Percentiles rank a stretch among this genome's conserved stretches.
Evolutionary conservation across 495 filamentous ascomycete species (phyloP).

Genomic region (Evernia prunastri): DNA sequence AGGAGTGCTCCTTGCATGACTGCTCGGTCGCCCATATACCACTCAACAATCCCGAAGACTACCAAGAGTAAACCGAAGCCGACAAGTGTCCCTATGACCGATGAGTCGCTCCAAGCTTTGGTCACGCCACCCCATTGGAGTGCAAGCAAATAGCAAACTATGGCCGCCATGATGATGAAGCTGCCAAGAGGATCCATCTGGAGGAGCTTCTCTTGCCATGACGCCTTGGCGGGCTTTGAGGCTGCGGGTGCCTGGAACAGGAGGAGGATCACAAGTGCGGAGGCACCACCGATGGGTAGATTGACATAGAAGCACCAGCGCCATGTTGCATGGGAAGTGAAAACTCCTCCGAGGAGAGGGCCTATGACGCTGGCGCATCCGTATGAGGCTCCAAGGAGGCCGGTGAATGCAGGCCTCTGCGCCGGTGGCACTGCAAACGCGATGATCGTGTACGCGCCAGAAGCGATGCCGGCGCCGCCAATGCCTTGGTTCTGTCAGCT

Average conservation of each 20-base stretch:
- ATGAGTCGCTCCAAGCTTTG: constrained; percentile 30
- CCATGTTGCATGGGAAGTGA: constrained; percentile 40
- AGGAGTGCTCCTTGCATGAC: constrained; percentile 23
- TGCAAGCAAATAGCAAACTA: constrained; percentile 36
- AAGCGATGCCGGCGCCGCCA: constrained; percentile 26
- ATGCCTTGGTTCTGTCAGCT: constrained; percentile 19
- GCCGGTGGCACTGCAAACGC: constrained; percentile 32
- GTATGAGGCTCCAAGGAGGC: constrained; percentile 37
- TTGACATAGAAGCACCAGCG: constrained; percentile 55
- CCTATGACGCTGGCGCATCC: constrained; percentile 39
- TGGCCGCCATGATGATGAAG: constrained; percentile 28
- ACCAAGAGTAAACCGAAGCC: constrained; percentile 31
- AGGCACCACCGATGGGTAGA: constrained; percentile 43
- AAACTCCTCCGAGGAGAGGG: constrained; percentile 45
- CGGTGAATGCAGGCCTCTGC: constrained; percentile 34
- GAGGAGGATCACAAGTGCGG: constrained; percentile 36
- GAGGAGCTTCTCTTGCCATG: constrained; percentile 31
- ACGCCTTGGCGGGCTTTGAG: constrained; percentile 27
- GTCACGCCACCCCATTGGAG: constrained; percentile 38
- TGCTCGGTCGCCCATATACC: constrained; percentile 30
- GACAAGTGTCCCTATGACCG: constrained; percentile 34
- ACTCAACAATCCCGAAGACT: constrained; percentile 28
- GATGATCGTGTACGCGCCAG: constrained; percentile 34
- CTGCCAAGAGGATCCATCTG: constrained; percentile 35
- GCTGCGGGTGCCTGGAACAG: constrained; percentile 35